A percentile compares a stretch with the other conserved stretches of the same genome.
phyloP scores from a whole-genome alignment of 257 asterid species.

The Cinchona pubescens region DNA sequence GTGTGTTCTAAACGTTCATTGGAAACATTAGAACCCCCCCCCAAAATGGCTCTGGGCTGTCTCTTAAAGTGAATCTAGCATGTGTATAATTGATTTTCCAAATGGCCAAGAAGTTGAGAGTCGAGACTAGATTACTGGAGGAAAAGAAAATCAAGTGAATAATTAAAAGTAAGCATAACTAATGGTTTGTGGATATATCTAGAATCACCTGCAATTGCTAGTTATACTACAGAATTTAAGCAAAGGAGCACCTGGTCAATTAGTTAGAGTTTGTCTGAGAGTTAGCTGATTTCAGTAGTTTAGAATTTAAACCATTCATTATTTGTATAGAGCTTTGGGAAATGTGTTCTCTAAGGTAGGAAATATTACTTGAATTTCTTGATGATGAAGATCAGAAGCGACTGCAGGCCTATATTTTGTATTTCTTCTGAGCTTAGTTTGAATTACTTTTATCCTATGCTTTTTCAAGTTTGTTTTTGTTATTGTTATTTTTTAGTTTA shows the following conservation, averaged over 20 bases:
- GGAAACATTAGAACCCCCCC: too few relatives aligned
- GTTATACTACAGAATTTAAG: neutral
- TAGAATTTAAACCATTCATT: neutral
- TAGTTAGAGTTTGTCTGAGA: neutral
- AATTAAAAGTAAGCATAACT: neutral
- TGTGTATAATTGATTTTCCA: neutral
- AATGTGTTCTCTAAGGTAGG: neutral
- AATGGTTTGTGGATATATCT: neutral
- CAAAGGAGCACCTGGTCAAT: neutral
- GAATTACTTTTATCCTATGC: neutral
- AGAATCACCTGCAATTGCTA: neutral
- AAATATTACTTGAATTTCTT: neutral
- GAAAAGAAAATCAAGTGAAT: neutral
- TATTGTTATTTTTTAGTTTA: neutral
- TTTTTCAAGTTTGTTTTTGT: neutral
- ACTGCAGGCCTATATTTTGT: neutral
- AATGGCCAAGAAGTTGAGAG: neutral
- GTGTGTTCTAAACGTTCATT: neutral
- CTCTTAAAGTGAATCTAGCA: too few relatives aligned
- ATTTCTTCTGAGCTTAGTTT: neutral
- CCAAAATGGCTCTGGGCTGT: too few relatives aligned
- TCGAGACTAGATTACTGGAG: neutral
- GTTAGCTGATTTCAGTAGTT: neutral
- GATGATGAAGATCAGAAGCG: neutral
- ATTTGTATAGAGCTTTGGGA: neutral